Base-by-base conservation (phyloP, 1,139 yeast genomes). In the Debaryomycetaceae sp. region DNA sequence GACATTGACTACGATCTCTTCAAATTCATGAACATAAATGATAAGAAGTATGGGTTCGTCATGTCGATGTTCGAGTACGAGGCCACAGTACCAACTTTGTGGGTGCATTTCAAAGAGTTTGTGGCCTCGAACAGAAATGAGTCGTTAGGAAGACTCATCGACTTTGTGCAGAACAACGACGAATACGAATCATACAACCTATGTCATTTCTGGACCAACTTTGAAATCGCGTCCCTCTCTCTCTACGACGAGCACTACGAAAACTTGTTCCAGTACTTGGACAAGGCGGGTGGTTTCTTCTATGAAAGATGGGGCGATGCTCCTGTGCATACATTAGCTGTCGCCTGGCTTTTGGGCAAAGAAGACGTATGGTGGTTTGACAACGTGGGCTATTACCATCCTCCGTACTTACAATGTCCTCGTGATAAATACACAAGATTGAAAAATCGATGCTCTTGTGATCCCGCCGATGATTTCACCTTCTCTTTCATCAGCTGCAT, bases 241-340 rank as follows among this genome's bases (percentile, higher is more conserved):
- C 46, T 68, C 2, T 69, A 60, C 45, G 51, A 54, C 37, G 45
- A 46, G 1, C 48, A 54, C 11, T 69, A 69, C 50, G 48, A 55
- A 11, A 47, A 50, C 3, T 61, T 56, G 42, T 69, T 69, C 44
- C 45, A 58, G 8, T 58, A 50, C 42, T 54, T 69, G 41, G 74
- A 69, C 49, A 20, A 36, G 6, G 44, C 52, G 4, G 75, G 74
- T 1, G 74, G 75, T 17, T 68, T 69, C 46, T 69, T 50, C 49
- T 69, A 69, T 48, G 74, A 69, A 49, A 51, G 75, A 39, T 69
- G 75, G 75, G 75, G 75, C 5, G 75, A 69, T 50, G 75, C 74
- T 1, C 75, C 75, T 0, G 54, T 69, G 8, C 74, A 68, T 49
- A 51, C 70, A 0, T 50, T 69, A 34, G 70, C 63, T 4, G 53